These are phyloP conservation scores for Tympanopsis confertula DNA, from an alignment of 2,329 filamentous ascomycete genomes.

Conservation along the genomic window DNA sequence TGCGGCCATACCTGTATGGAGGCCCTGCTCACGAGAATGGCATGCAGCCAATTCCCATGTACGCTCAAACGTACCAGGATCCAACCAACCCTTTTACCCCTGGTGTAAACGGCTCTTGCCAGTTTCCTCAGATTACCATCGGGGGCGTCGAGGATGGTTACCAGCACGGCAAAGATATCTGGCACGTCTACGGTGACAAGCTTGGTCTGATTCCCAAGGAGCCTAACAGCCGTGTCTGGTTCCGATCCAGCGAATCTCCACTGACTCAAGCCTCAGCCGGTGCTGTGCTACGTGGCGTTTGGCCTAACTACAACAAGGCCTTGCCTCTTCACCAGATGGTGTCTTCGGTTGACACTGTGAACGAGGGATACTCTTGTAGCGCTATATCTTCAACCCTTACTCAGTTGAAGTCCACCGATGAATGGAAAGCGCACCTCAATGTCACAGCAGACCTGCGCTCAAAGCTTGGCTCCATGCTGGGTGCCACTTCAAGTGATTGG, in stretches of 20 bases:
- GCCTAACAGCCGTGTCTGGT: conserved; percentile 17
- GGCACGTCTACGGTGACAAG: conserved; percentile 16
- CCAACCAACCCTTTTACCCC: conserved; percentile 18
- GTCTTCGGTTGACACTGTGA: conserved; percentile 18
- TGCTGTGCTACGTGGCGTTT: conserved; percentile 22
- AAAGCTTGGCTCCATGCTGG: conserved; percentile 16
- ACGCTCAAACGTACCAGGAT: conserved; percentile 21
- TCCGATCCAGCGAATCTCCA: conserved; percentile 20
- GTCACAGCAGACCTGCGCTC: conserved; percentile 16
- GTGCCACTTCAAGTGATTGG: conserved; percentile 15
- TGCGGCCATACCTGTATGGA: conserved; percentile 21
- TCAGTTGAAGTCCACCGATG: conserved; percentile 12
- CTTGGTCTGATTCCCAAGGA: conserved; percentile 16
- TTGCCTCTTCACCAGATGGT: conserved; percentile 23
- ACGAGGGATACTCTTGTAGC: conserved; percentile 19
- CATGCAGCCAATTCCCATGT: conserved; percentile 14
- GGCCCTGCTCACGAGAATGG: conserved; percentile 8
- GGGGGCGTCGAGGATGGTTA: conserved; percentile 22
- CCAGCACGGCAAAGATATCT: conserved; percentile 21
- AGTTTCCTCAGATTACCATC: conserved; percentile 24
- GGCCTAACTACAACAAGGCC: conserved; percentile 16
- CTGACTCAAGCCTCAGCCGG: conserved; percentile 22
- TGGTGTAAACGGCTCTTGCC: conserved; percentile 20
- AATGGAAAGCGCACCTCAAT: conserved; percentile 20
- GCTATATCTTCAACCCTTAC: conserved; percentile 11